Evolutionary conservation across 768 basidiomycete species (phyloP), one percentile per base, ranked within the genome.

Genomic region (Podaxis pistillaris): DNA sequence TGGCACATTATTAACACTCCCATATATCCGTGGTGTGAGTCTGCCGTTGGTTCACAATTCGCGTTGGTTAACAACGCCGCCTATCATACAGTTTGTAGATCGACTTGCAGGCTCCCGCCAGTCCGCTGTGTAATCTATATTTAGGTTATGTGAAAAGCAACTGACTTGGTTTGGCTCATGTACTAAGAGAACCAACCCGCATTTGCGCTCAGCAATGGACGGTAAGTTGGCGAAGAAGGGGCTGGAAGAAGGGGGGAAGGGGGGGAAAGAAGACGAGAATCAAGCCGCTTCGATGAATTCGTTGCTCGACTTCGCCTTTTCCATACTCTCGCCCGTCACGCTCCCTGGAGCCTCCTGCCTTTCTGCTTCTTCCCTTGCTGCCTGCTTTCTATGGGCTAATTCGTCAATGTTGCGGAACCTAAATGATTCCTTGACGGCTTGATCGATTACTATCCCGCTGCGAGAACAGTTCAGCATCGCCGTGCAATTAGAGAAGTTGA

Each of bases 21-120:
- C 97, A 0, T 96, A 92, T 72, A 87, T 98, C 69, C 81, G 91
- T 70, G 81, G 83, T 60, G 96, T 97, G 72, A 77, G 86, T 79
- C n/a, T 6, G 22, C 38, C n/a, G 24, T 41, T 26, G 30, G 22
- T 22, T 33, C 5, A n/a, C 49, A 50, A 50, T 12, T 12, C 13
- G 49, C 9, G 33, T 33, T 33, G 33, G 33, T 33, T 33, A 33
- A 33, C 13, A 26, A 28, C 3, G 12, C 24, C 2, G 13, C n/a
- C 24, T 22, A 49, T 56, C 52, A 56, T 22, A 19, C 68, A 94
- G 91, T 80, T 87, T 36, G 86, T 90, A 62, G 93, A 94, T 75
- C 86, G 89, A 65, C 69, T 94, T 70, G 90, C 86, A 40, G 92
- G 92, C 52, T 91, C 91, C 37, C 84, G 91, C 73, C 86, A 86